Base-by-base conservation (phyloP, 768 basidiomycete species). In the Suillus bovinus region DNA sequence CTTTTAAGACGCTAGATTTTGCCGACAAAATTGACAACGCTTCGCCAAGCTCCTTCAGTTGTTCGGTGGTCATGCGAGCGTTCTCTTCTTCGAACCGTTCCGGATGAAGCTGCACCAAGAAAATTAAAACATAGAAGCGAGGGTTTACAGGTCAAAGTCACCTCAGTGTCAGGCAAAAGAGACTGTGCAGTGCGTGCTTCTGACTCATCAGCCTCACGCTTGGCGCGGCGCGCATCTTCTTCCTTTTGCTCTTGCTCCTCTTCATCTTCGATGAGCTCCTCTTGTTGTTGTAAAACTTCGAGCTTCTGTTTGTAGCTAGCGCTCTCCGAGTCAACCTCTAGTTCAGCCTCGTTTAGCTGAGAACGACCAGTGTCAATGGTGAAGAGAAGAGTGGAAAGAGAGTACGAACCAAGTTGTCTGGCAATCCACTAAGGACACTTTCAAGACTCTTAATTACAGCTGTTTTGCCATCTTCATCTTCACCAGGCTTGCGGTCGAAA, bases 221-320 rank as follows among this genome's bases (percentile, higher is more conserved):
- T 88, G 50, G 88, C 90, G 61, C 91, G 89, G 46, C 94, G 88
- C n/a, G 93, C 91, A 72, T 91, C 87, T 73, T 94, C 91, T 73
- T 94, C 93, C 78, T 95, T 91, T 76, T 96, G 89, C 65, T 99
- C 97, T 76, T 99, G 97, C 73, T 98, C 97, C 66, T 95, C 87
- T 77, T 99, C 97, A 74, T 99, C 97, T 72, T 99, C 96, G 72
- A 99, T 99, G 64, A 99, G 93, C 74, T 99, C 97, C 73, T 99
- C 93, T 76, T 99, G 97, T 69, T 99, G 93, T 69, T 97, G 94
- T 72, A 99, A 79, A 29, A 99, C 96, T 65, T 99, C 97, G 60
- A 99, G 85, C 77, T 96, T 97, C 81, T 99, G 93, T 81, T 97
- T 96, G 84, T 97, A 98, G 69, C 88, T 93, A 24, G 94, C 94